These are phyloP conservation scores for Pseudozyma hubeiensis DNA, from an alignment of 1,284 basidiomycete species.

Conservation along the genomic window DNA sequence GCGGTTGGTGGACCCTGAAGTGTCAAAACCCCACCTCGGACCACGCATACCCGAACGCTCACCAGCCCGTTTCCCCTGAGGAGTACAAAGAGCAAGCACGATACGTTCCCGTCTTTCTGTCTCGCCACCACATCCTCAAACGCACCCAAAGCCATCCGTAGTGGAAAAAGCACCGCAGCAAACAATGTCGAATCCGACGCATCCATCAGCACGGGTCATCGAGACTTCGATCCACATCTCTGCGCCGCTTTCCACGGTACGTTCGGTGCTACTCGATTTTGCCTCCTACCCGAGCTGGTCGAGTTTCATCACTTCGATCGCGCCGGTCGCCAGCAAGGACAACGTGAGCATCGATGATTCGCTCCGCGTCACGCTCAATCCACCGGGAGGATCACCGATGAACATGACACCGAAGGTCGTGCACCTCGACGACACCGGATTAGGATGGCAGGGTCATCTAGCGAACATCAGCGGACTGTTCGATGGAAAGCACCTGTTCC, in stretches of 20 bases:
- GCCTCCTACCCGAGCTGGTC: constrained; percentile 19
- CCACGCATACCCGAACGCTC: no score
- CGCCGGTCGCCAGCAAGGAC: neutral
- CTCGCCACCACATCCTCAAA: neutral
- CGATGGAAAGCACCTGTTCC: constrained; percentile 23
- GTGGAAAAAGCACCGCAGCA: no score
- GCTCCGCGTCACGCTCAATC: constrained; percentile 4
- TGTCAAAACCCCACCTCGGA: no score
- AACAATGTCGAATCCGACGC: constrained; percentile 17
- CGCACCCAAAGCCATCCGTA: neutral
- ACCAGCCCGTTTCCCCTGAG: no score
- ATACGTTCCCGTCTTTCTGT: neutral
- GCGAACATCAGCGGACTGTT: constrained; percentile 12
- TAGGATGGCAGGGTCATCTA: constrained; percentile 29
- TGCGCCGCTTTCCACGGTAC: constrained; percentile 9
- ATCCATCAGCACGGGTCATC: constrained; percentile 8
- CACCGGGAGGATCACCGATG: constrained; percentile 16
- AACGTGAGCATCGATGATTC: neutral
- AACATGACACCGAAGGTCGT: constrained; percentile 7
- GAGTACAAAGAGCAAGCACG: no score
- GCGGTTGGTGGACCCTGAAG: no score
- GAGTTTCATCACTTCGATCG: constrained; percentile 8
- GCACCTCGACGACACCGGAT: constrained; percentile 5
- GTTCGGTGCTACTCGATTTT: constrained; percentile 17
- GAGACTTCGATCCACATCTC: constrained; percentile 16